Conservation (phyloP, 495 filamentous ascomycete species). For the Trichoderma erinaceum region DNA sequence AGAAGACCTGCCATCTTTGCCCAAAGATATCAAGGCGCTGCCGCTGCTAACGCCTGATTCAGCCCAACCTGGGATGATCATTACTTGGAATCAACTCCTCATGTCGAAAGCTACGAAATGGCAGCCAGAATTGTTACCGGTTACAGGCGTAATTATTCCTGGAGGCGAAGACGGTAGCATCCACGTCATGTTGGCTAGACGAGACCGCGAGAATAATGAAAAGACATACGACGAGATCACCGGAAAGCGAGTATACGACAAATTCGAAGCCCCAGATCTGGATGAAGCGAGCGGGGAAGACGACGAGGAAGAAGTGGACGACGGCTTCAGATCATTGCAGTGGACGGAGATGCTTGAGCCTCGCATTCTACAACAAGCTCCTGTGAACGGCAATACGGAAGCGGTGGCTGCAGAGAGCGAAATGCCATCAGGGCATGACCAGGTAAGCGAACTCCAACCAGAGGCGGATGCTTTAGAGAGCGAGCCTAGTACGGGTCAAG, state of each 20-base stretch:
- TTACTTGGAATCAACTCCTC: conserved; percentile 73
- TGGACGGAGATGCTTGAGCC: conserved; percentile 41
- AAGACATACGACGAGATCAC: conserved; percentile 39
- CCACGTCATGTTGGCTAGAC: conserved; percentile 59
- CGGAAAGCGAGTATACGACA: conserved; percentile 41
- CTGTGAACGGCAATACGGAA: background rate
- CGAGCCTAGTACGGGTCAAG: background rate
- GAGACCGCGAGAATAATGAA: conserved; percentile 52
- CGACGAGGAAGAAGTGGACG: conserved; percentile 32
- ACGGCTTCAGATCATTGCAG: conserved; percentile 32
- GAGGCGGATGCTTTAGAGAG: background rate
- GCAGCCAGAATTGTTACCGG: conserved; percentile 64
- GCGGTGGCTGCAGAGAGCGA: background rate
- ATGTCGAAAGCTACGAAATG: conserved; percentile 70
- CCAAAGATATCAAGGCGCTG: conserved; percentile 53
- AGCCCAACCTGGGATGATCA: conserved; percentile 56
- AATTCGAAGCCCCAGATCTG: conserved; percentile 38
- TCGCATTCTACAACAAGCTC: conserved; percentile 32
- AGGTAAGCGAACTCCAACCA: conserved; percentile 9
- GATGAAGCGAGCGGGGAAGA: conserved; percentile 22
- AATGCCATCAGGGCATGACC: background rate
- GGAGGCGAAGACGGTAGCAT: conserved; percentile 42
- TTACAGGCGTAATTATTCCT: conserved; percentile 56
- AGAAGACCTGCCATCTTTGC: conserved; percentile 62
- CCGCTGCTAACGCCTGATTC: conserved; percentile 47